Evolutionary conservation across 2,329 filamentous ascomycete species (phyloP).

Genomic region (Fusarium sp.): DNA sequence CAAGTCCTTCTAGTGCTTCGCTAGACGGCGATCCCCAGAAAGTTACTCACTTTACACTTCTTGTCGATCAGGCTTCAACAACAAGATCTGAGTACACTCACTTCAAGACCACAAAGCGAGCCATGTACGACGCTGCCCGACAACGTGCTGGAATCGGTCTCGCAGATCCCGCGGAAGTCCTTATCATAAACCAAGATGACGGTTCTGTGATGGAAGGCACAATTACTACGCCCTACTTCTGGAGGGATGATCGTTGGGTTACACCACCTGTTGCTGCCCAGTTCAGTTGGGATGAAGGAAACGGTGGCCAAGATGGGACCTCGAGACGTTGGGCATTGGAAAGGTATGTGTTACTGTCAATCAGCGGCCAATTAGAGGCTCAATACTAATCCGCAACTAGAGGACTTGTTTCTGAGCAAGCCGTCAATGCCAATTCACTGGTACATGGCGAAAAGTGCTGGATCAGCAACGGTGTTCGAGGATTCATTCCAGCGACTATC

Average conservation of each 20-base stretch:
- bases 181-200: conserved; percentile 75
- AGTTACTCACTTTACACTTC: conserved; percentile 57
- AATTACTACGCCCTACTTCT: conserved; percentile 86
- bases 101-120: conserved; percentile 86
- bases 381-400: conserved; percentile 51
- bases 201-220: conserved; percentile 87
- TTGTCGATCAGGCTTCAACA: conserved; percentile 61
- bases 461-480: conserved; percentile 90
- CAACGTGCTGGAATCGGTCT: conserved; percentile 69
- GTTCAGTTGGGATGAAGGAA: conserved; percentile 60
- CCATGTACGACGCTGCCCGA: conserved; percentile 80
- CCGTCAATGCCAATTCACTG: conserved; percentile 72
- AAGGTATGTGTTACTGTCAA: conserved; percentile 59
- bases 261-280: conserved; percentile 76
- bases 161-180: conserved; percentile 75
- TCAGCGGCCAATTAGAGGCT: neutral
- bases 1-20: conserved; percentile 57
- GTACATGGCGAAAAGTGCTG: conserved; percentile 83
- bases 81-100: conserved; percentile 77
- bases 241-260: conserved; percentile 79
- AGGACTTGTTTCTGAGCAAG: conserved; percentile 75
- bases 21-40: conserved; percentile 47
- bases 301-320: conserved; percentile 87
- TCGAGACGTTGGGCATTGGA: conserved; percentile 87
- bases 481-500: conserved; percentile 73